Conservation (phyloP, 2,329 filamentous ascomycete genomes). For the Botrytis hyacinthi region DNA sequence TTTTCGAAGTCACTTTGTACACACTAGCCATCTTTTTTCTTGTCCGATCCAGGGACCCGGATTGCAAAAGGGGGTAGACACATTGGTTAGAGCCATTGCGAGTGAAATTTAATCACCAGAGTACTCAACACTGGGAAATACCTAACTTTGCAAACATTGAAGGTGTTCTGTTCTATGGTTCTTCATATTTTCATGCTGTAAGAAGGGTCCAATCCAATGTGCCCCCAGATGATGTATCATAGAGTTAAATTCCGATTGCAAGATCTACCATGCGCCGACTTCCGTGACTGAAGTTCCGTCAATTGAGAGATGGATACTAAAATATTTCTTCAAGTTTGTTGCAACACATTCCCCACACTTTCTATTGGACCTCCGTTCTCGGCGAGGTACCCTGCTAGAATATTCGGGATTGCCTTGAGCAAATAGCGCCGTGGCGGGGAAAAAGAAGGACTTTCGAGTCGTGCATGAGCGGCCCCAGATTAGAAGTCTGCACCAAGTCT, state of each 20-base stretch:
- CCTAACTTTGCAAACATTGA: neutral
- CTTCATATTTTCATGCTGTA: neutral
- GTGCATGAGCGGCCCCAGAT: constrained; percentile 14
- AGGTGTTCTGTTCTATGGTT: neutral
- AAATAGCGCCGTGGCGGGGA: neutral
- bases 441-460: neutral
- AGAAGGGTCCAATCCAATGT: neutral
- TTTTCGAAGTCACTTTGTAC: neutral
- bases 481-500: neutral
- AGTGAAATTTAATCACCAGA: too few species aligned
- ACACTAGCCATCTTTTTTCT: constrained; percentile 5
- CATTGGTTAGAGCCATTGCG: neutral
- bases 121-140: neutral
- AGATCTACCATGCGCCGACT: neutral
- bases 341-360: neutral
- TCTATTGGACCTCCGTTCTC: constrained; percentile 3
- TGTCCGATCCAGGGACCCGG: neutral
- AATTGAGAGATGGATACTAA: neutral
- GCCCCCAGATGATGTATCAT: too few species aligned
- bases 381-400: neutral
- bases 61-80: neutral
- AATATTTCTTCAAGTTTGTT: neutral
- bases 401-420: neutral
- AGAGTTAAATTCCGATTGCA: neutral
- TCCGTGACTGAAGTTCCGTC: too few species aligned